Conservation (phyloP, 257 asterid genomes). For the Ocimum tenuiflorum region DNA sequence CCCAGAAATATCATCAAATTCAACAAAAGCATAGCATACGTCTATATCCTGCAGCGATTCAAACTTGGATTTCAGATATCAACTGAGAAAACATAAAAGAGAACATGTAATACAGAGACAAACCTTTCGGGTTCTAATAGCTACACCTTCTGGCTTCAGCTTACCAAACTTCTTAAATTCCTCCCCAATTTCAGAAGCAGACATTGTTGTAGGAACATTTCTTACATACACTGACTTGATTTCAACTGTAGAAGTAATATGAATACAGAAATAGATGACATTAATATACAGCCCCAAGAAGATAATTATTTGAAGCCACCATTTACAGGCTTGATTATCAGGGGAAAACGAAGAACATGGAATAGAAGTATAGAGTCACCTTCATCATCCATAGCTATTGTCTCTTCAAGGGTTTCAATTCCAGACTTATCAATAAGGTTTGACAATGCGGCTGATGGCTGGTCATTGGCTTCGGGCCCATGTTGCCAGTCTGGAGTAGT, state of each 20-base stretch:
- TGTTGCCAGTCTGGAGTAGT: conserved; percentile 58
- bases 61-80: conserved; percentile 7
- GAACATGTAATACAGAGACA: conserved; percentile 19
- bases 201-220: conserved; percentile 88
- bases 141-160: conserved; percentile 82
- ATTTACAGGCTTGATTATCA: background rate
- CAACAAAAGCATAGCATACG: conserved; percentile 93
- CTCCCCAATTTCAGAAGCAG: conserved; percentile 83
- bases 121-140: conserved; percentile 97
- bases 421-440: conserved; percentile 47
- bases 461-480: conserved; percentile 44
- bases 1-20: conserved; percentile 80
- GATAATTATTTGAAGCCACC: background rate
- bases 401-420: conserved; percentile 53
- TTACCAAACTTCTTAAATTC: conserved; percentile 90
- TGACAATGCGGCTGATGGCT: conserved; percentile 40
- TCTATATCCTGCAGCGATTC: conserved; percentile 69
- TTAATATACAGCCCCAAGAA: background rate
- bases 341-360: conserved; percentile 6
- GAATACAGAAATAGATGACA: conserved; percentile 2
- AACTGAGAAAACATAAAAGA: background rate
- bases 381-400: conserved; percentile 66
- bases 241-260: conserved; percentile 48
- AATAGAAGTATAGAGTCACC: conserved; percentile 32
- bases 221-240: conserved; percentile 85